Base-by-base conservation (phyloP, 176 grass and related monocot species). In the Paspalum vaginatum region DNA sequence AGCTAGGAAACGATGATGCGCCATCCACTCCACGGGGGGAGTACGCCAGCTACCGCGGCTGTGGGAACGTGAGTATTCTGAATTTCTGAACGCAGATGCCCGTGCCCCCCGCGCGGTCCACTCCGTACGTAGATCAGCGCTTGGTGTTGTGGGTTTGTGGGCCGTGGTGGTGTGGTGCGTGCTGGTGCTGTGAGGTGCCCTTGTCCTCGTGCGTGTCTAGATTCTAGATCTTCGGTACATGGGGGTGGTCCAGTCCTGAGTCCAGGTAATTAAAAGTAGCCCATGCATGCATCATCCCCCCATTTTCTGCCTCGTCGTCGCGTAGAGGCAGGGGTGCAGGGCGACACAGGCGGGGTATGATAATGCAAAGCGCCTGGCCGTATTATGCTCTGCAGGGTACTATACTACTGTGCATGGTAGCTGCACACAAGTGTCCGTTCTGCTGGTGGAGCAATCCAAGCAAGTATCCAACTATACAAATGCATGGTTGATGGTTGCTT, bases 191-290 rank as follows among this genome's bases (percentile, higher is more conserved):
- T 40, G 62, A 11, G 13, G 52, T 15, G 65, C 21, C 75, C 44
- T 65, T 70, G 68, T 77, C 32, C 70, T 68, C 78, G 78, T 81
- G 85, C 78, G 44, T n/a, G 21, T 69, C 42, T 25, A 47, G 66
- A 69, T 18, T 68, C 78, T 76, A 38, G 72, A 69, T 20, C 21
- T 63, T 77, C 45, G 57, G 20, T 11, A 16, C 40, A 18, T 56
- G 66, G 25, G 66, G 25, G 32, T 32, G 32, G 32, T 32, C 32
- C 32, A 32, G n/a, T n/a, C n/a, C n/a, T n/a, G n/a, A n/a, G n/a
- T 67, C 61, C 48, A 67, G 32, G 25, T 13, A 21, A 16, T 48
- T 48, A 69, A 8, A 59, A n/a, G 62, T n/a, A 45, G n/a, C 15
- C 9, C 2, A 2, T 4, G 14, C 2, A 44, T 21, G n/a, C 63